Percentiles rank a stretch among this genome's conserved stretches.
Conservation (phyloP, 306 rosid genomes). For the Begonia masoniana region DNA sequence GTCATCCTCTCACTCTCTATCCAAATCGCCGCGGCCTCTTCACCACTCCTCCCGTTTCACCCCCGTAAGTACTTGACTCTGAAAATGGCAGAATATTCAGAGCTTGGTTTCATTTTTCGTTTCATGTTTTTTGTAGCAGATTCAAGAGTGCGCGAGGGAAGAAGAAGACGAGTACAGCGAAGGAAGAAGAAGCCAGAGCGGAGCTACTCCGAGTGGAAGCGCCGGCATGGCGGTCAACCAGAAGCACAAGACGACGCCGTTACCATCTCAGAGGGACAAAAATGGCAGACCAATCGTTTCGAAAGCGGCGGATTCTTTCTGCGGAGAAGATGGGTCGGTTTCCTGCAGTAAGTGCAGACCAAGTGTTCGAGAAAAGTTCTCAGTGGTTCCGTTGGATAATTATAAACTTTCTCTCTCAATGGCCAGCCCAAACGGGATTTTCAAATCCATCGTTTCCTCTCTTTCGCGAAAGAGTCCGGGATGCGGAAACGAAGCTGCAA, state of each 20-base stretch:
- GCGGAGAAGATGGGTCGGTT: conserved; percentile 37
- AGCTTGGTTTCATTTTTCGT: background rate
- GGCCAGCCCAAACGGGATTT: conserved; percentile 61
- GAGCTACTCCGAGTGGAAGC: conserved; percentile 19
- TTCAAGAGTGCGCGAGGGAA: conserved; percentile 38
- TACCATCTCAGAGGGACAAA: conserved; percentile 11
- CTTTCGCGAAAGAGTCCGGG: conserved; percentile 64
- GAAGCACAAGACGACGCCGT: conserved; percentile 41
- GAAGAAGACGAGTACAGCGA: conserved; percentile 17
- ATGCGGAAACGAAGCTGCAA: conserved; percentile 9
- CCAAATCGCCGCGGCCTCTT: conserved; percentile 25
- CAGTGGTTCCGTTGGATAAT: conserved; percentile 59
- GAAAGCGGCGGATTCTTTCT: conserved; percentile 24
- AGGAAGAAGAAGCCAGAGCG: conserved; percentile 33
- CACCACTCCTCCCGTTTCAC: conserved; percentile 22
- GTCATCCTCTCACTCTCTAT: conserved; percentile 8
- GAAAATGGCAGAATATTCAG: background rate
- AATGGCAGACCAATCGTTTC: conserved; percentile 12
- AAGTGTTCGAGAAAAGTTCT: conserved; percentile 62
- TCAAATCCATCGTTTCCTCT: conserved; percentile 60
- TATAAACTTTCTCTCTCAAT: conserved; percentile 26
- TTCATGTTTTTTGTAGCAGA: conserved; percentile 29
- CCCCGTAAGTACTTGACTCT: conserved; percentile 20
- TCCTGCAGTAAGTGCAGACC: conserved; percentile 88
- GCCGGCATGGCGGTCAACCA: conserved; percentile 23